Evolutionary conservation across 495 filamentous ascomycete genomes (phyloP), one percentile per base, ranked within the genome.

Genomic region (Daldinia vernicosa): DNA sequence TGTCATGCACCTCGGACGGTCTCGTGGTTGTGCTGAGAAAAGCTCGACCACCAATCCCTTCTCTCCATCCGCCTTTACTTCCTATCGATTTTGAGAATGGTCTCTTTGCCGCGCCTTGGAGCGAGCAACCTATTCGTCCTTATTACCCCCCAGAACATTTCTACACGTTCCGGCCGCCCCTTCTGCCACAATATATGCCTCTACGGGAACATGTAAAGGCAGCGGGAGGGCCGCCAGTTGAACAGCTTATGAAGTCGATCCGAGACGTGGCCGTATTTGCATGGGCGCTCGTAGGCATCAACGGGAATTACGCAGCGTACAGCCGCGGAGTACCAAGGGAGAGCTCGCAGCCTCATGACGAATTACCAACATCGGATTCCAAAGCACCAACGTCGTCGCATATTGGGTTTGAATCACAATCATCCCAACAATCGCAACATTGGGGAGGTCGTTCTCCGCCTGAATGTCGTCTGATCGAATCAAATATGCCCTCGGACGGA

Each of bases 1-100:
- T 96, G 39, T 96, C 93, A 6, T 97, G 93, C 76, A 94, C 93
- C 2, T 96, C 93, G 1, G 93, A 96, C 76, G 93, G 93, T 11
- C 81, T 97, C 12, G 93, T 96, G 8, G 93, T 96, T 17, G 89
- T 95, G 30, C 83, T 97, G 11, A 90, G 93, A 43, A 88, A 87
- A 54, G 92, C 93, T 28, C 84, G 91, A 27, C 89, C 93, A 17
- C 83, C 88, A 3, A 88, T 93, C 43, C 90, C 91, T 15, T 80
- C 82, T 30, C 81, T 82, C 35, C 82, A 85, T 37, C 77, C 82
- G 12, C 83, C 82, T 22, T 78, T 83, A 30, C 76, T 81, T 19
- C 77, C 83, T 4, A 79, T 83, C 37, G 79, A 86, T 57, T 85
- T 86, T 71, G 79, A 87, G 60, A 90, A 91, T 75, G 92, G 91